These are phyloP conservation scores for Ganoderma lingzhi DNA, from an alignment of 1,284 basidiomycete genomes.

Conservation along the genomic window DNA sequence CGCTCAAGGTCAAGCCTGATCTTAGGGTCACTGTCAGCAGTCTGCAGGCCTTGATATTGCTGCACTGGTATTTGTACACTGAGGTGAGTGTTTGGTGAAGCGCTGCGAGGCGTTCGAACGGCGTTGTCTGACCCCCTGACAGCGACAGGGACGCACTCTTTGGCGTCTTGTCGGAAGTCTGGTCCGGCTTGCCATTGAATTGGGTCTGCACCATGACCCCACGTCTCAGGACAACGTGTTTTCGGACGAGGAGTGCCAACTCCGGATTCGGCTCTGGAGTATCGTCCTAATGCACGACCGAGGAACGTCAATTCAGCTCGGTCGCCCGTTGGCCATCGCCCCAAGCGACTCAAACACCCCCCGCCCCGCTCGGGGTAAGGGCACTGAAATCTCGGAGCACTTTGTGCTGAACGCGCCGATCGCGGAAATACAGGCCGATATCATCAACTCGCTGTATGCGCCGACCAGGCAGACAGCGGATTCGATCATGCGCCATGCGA, in stretches of 20 bases:
- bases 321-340: slow-evolving; percentile 81
- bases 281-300: slow-evolving; percentile 85
- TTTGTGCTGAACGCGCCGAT: slow-evolving; percentile 75
- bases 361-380: slow-evolving; percentile 61
- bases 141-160: slow-evolving; percentile 84
- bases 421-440: slow-evolving; percentile 84
- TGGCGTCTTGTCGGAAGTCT: slow-evolving; percentile 87
- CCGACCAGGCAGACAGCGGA: slow-evolving; percentile 73
- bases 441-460: slow-evolving; percentile 82
- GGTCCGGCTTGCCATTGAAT: slow-evolving; percentile 79
- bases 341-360: slow-evolving; percentile 83
- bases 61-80: slow-evolving; percentile 88
- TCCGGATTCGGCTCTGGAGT: slow-evolving; percentile 82
- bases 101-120: slow-evolving; percentile 16
- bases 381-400: slow-evolving; percentile 67
- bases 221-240: slow-evolving; percentile 69
- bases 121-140: slow-evolving; percentile 25
- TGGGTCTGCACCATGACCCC: slow-evolving; percentile 85
- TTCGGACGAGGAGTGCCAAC: slow-evolving; percentile 74
- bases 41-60: slow-evolving; percentile 79
- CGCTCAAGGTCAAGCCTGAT: slow-evolving; percentile 79
- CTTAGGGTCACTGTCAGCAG: slow-evolving; percentile 81
- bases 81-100: slow-evolving; percentile 59
- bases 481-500: slow-evolving; percentile 76
- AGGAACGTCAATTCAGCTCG: slow-evolving; percentile 83